Percentiles rank a stretch among this genome's conserved stretches.
Evolutionary conservation across 2,329 filamentous ascomycete genomes (phyloP).

Genomic region (Cercospora nicotianae): DNA sequence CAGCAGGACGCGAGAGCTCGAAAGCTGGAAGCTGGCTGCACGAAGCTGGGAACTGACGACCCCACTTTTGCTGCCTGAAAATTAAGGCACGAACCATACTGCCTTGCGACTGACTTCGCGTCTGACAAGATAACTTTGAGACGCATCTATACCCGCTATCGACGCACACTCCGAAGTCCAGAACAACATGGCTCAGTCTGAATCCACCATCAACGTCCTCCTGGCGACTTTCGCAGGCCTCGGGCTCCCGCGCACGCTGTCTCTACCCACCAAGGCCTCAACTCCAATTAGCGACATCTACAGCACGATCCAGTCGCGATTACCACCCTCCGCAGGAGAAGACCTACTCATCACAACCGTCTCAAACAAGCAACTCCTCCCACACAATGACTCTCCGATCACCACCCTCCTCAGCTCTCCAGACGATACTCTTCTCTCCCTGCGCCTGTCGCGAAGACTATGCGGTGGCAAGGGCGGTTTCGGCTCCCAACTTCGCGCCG

Average conservation of each 20-base stretch:
- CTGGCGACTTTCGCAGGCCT: constrained; percentile 82
- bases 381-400: constrained; percentile 56
- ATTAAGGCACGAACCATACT: neutral
- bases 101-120: neutral
- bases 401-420: constrained; percentile 59
- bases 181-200: constrained; percentile 9
- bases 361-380: constrained; percentile 68
- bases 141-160: neutral
- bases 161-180: neutral
- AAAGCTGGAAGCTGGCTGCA: neutral
- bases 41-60: neutral
- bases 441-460: constrained; percentile 76
- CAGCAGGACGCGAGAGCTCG: neutral
- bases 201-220: constrained; percentile 69
- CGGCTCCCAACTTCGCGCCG: constrained; percentile 92
- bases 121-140: neutral
- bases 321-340: constrained; percentile 55
- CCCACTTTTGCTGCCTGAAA: neutral
- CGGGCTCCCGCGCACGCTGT: constrained; percentile 76
- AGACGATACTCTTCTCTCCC: constrained; percentile 67
- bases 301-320: constrained; percentile 60
- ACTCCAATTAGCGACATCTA: constrained; percentile 66
- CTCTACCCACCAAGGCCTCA: constrained; percentile 67
- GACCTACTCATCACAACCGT: constrained; percentile 79
- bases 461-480: constrained; percentile 97